A percentile compares a stretch with the other conserved stretches of the same genome.
Evolutionary conservation across 257 asterid species (phyloP).

Genomic region (Eucommia ulmoides): DNA sequence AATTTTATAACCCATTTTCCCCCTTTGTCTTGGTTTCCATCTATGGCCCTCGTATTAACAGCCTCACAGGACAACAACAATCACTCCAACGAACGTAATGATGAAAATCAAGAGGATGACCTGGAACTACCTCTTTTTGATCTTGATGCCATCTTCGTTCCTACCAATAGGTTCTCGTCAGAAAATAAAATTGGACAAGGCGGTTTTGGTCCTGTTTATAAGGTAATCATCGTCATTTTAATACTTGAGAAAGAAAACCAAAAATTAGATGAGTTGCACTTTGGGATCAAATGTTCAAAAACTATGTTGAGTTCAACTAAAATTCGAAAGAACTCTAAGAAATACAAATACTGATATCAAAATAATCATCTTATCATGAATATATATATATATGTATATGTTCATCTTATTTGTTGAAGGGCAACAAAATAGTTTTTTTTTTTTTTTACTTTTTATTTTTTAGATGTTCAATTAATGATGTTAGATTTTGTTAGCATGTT

Average conservation of each 20-base stretch:
- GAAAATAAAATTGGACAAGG: neutral
- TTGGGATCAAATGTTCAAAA: too few species aligned
- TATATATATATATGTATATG: too few species aligned
- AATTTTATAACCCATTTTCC: neutral
- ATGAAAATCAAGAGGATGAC: neutral
- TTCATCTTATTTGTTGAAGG: too few species aligned
- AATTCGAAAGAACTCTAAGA: too few species aligned
- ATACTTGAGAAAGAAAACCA: neutral
- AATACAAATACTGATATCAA: too few species aligned
- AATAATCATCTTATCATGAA: too few species aligned
- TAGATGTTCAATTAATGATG: too few species aligned
- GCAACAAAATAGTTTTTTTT: too few species aligned
- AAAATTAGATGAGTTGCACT: too few species aligned
- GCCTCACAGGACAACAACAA: neutral
- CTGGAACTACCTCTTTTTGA: neutral
- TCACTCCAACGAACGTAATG: neutral
- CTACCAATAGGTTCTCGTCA: neutral
- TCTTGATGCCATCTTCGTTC: neutral
- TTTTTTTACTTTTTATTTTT: too few species aligned
- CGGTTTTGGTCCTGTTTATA: neutral
- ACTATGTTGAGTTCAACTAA: too few species aligned
- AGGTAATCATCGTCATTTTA: neutral
- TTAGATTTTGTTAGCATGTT: too few species aligned
- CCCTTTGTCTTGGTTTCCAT: neutral
- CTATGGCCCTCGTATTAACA: neutral